Evolutionary conservation across 176 grass and related monocot species (phyloP), one percentile per base, ranked within the genome.

Genomic region (Oryza australiensis): DNA sequence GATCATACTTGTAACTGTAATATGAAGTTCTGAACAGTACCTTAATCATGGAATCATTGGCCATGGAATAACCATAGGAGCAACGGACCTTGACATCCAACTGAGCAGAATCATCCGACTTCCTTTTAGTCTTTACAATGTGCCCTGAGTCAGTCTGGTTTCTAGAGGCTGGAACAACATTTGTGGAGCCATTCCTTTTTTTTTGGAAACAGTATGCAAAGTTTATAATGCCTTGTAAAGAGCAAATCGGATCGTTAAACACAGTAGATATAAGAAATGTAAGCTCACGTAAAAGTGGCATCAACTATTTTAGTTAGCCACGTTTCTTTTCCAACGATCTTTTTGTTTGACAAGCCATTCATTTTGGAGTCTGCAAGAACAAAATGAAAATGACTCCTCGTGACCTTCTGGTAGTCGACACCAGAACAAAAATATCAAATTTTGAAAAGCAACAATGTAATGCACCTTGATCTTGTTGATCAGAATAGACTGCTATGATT

Each of bases 241-340:
- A 59, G 18, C 1, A 27, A 55, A 63, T 65, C 62, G 16, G n/a
- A 9, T 59, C n/a, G 40, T 74, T 0, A 28, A 59, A 43, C n/a
- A 75, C 26, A 46, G 28, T 5, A 32, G 53, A 64, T 64, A 64
- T 14, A 83, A 75, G 2, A 67, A 48, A 72, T 28, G 51, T 18
- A 64, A 78, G 76, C 60, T 79, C 73, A 94, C 94, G 70, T 84
- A 74, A 83, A 94, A 74, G 86, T 92, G 51, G 89, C 85, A 53
- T 94, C 89, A 37, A 97, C 83, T 87, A 97, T 83, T 85, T n/a
- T n/a, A n/a, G n/a, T 87, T 90, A 35, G 78, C 73, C 24, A 83
- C 70, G 6, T 55, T 87, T 92, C 90, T 85, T 87, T 90, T 77
- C 41, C 78, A 64, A 68, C 38, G 78, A 64, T 12, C 30, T 76